These are phyloP conservation scores for Kluyveromyces dobzhanskii DNA, from an alignment of 805 yeast genomes.

Conservation along the genomic window DNA sequence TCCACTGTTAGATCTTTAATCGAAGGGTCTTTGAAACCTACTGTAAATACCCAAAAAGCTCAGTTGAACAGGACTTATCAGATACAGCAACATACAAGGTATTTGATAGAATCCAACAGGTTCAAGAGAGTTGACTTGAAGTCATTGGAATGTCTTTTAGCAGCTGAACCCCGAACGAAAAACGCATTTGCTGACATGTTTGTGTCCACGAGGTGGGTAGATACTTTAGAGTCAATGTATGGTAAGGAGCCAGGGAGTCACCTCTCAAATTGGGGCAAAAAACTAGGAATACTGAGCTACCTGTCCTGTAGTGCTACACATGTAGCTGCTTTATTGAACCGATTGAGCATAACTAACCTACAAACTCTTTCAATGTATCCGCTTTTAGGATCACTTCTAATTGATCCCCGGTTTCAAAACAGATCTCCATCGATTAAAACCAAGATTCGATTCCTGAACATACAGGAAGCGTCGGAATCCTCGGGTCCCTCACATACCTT, in stretches of 20 bases:
- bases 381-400: conserved; percentile 44
- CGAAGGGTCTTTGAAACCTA: conserved; percentile 38
- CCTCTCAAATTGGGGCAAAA: conserved; percentile 37
- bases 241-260: conserved; percentile 44
- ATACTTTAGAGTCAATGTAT: conserved; percentile 48
- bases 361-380: conserved; percentile 42
- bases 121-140: conserved; percentile 40
- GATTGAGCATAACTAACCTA: conserved; percentile 37
- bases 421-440: conserved; percentile 44
- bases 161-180: conserved; percentile 18
- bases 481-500: background rate
- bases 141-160: conserved; percentile 36
- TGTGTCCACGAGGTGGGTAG: conserved; percentile 49
- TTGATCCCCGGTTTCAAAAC: conserved; percentile 39
- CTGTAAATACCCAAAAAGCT: conserved; percentile 23
- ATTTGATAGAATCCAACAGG: conserved; percentile 38
- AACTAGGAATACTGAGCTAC: conserved; percentile 45
- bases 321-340: conserved; percentile 35
- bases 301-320: conserved; percentile 39
- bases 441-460: conserved; percentile 40
- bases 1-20: conserved; percentile 42
- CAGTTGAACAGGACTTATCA: conserved; percentile 29
- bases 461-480: background rate
- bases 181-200: conserved; percentile 44
- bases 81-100: conserved; percentile 46